phyloP scores from a whole-genome alignment of 2,329 filamentous ascomycete genomes.

The Samsoniella hepiali region DNA sequence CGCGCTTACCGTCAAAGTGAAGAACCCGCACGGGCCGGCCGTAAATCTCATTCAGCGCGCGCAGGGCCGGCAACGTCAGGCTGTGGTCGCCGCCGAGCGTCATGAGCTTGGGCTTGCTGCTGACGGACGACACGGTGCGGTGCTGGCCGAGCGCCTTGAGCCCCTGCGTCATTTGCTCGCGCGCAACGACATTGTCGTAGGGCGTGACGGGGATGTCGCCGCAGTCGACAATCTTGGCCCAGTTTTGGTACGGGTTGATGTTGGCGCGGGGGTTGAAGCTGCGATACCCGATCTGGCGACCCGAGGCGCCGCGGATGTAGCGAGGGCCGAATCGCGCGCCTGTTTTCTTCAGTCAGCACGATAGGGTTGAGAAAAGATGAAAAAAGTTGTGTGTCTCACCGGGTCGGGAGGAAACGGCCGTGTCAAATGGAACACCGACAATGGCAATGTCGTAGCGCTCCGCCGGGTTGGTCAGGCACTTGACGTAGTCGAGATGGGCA shows the following conservation, averaged over 20 bases:
- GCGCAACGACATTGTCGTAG: conserved; percentile 78
- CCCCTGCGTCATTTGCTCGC: conserved; percentile 79
- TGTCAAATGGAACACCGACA: conserved; percentile 72
- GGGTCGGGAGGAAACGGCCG: conserved; percentile 66
- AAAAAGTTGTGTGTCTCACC: conserved; percentile 39
- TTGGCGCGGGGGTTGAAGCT: conserved; percentile 76
- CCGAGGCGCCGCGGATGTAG: conserved; percentile 79
- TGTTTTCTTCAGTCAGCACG: conserved; percentile 19
- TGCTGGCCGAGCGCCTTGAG: conserved; percentile 63
- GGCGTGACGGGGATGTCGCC: conserved; percentile 86
- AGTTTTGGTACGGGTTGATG: conserved; percentile 81
- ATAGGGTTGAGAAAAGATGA: background rate
- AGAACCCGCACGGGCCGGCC: conserved; percentile 63
- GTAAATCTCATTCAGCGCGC: conserved; percentile 62
- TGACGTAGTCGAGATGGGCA: conserved; percentile 66
- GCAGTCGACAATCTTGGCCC: conserved; percentile 82
- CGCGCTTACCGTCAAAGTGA: conserved; percentile 60
- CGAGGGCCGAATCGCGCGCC: conserved; percentile 81
- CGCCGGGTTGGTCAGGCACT: conserved; percentile 64
- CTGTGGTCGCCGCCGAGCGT: conserved; percentile 73
- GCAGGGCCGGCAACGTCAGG: conserved; percentile 64
- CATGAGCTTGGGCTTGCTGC: conserved; percentile 54
- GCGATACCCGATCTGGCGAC: conserved; percentile 74
- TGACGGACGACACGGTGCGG: conserved; percentile 35
- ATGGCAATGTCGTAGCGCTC: conserved; percentile 68